Evolutionary conservation across 768 basidiomycete genomes (phyloP).

Genomic region (Strobilomyces confusus): DNA sequence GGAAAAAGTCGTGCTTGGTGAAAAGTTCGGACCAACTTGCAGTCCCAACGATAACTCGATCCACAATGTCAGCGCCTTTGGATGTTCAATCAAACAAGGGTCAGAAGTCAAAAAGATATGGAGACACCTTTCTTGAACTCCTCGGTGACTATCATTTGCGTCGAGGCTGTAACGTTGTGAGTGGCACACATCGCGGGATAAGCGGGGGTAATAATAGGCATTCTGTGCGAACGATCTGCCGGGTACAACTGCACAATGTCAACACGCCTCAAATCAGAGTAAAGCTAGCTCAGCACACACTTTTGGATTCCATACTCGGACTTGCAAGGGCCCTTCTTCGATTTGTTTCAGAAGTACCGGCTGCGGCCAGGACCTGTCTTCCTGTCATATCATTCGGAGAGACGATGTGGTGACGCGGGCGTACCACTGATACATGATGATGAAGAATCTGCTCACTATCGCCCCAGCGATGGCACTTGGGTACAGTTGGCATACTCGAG

Average conservation of each 20-base stretch:
- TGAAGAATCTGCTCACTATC: conserved; percentile 96
- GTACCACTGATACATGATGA: conserved; percentile 96
- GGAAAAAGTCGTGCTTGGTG: conserved; percentile 93
- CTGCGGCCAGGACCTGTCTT: conserved; percentile 92
- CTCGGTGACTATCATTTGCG: conserved; percentile 92
- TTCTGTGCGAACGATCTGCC: conserved; percentile 88
- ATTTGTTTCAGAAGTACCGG: conserved; percentile 97
- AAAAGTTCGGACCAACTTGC: conserved; percentile 94
- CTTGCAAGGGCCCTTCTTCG: conserved; percentile 88
- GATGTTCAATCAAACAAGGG: conserved; percentile 12
- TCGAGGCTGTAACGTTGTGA: conserved; percentile 94
- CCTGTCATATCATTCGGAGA: conserved; percentile 5
- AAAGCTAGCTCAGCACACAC: conserved; percentile 34
- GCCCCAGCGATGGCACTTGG: conserved; percentile 92
- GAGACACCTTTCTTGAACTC: conserved; percentile 85
- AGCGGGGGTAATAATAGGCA: conserved; percentile 99
- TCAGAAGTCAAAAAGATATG: neutral
- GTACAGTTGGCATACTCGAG: conserved; percentile 97
- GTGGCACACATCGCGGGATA: conserved; percentile 99
- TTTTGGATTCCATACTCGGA: conserved; percentile 98
- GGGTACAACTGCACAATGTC: conserved; percentile 69
- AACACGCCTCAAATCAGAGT: neutral
- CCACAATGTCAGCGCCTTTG: conserved; percentile 87
- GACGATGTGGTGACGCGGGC: conserved; percentile 23
- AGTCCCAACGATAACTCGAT: conserved; percentile 81